These are phyloP conservation scores for Phytopythium delawarense DNA, from an alignment of 352 stramenopile genomes.

Conservation along the genomic window DNA sequence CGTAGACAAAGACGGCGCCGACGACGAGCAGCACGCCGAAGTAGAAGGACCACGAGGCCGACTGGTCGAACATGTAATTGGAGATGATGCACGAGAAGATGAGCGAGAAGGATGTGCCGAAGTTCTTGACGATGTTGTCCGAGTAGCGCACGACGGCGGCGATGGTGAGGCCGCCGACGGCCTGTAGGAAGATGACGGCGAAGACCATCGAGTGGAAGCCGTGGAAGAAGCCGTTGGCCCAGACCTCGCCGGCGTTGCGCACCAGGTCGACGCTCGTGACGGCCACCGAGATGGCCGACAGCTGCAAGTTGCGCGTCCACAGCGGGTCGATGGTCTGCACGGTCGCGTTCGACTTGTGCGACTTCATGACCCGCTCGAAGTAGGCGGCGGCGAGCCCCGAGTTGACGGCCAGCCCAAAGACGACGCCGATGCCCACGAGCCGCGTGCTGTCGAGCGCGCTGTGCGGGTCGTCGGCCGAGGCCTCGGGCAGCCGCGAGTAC, in stretches of 20 bases:
- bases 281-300: constrained; percentile 77
- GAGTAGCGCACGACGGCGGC: constrained; percentile 84
- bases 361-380: constrained; percentile 87
- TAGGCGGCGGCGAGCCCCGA: constrained; percentile 84
- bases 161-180: constrained; percentile 79
- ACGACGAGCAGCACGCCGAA: constrained; percentile 72
- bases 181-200: constrained; percentile 78
- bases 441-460: constrained; percentile 35
- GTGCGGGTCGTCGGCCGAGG: constrained; percentile 13
- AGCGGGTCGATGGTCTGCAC: constrained; percentile 79
- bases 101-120: constrained; percentile 85
- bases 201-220: constrained; percentile 76
- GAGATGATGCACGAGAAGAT: constrained; percentile 88
- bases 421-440: constrained; percentile 77
- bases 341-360: constrained; percentile 68
- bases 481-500: constrained; percentile 61
- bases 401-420: constrained; percentile 77
- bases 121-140: constrained; percentile 91
- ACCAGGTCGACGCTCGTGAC: constrained; percentile 70
- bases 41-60: constrained; percentile 70
- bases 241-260: constrained; percentile 58
- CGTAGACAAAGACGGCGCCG: constrained; percentile 82
- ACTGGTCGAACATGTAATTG: constrained; percentile 86
- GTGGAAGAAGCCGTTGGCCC: constrained; percentile 70
- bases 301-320: constrained; percentile 84